Evolutionary conservation across 2,329 filamentous ascomycete species (phyloP), one percentile per base, ranked within the genome.

Genomic region (Exophiala xenobiotica): DNA sequence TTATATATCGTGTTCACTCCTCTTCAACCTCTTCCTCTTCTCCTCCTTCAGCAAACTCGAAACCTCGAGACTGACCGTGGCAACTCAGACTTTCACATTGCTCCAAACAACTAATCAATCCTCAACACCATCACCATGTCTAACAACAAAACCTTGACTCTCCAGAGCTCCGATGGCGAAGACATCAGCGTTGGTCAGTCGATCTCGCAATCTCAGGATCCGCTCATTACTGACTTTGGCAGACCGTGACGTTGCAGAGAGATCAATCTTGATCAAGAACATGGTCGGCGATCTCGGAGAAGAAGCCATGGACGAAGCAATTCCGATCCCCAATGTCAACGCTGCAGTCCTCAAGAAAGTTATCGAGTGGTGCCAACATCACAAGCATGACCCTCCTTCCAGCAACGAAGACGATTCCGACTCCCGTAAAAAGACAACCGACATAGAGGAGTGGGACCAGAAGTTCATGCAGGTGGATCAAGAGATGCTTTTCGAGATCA

Each of bases 391-490:
- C 67, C 90, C 93, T 31, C 79, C 84, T n/a, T 81, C 84, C 57
- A 78, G 85, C 47, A 82, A 84, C 64, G 92, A 97, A 57, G 93
- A 96, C 54, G 90, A 99, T 64, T 87, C 87, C 57, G 92, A 97
- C 65, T 90, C 86, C 44, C 89, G 93, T 64, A 96, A 96, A 80
- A 96, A 96, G 83, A 96, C 91, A 1, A 97, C 93, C 40, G 93
- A 99, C 65, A 99, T 99, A 61, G 93, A 97, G 54, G 93, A 99
- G 74, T 99, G 93, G 93, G 93, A 99, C 65, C 92, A 97, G 73
- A 99, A 99, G 76, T 99, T 97, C 73, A 97, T 99, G 93, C 92
- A 97, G 74, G 93, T 99, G 14, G 93, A 99, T 70, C 93, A 99
- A 69, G 93, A 99, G 75, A 97, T 99, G 93, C 82, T 99, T 1